Evolutionary conservation across 2,329 filamentous ascomycete species (phyloP), one percentile per base, ranked within the genome.

Genomic region (Fusarium marasasianum): DNA sequence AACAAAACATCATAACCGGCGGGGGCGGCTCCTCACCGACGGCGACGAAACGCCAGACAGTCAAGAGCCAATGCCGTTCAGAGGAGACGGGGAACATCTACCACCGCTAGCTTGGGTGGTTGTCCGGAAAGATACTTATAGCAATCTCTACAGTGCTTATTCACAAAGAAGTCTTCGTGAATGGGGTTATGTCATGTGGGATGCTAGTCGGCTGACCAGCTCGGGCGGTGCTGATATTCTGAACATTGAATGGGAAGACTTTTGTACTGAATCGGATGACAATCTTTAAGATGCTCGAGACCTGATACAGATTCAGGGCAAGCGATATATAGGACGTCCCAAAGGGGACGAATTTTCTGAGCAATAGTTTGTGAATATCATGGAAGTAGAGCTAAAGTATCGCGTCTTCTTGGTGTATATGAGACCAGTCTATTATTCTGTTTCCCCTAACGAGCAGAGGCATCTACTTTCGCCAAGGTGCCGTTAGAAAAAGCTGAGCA

Each of bases 171-270:
- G 13, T 2, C 29, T 69, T 18, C 44, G 43, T 5, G 7, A 31
- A 8, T 60, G 62, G 55, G 55, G 66, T 9, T 66, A 66, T 43
- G 24, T 66, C 7, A 66, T 69, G 56, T 69, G 66, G 55, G 62
- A 66, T 48, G 37, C 50, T 37, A 15, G 22, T 14, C 45, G 45
- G 3, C 24, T 64, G 20, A 37, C 26, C 3, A 29, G 31, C 17
- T 53, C 54, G 6, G 54, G 62, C 17, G 45, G 38, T 43, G 15
- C 44, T 12, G 31, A 20, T 12, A 33, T 35, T 6, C 15, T 59
- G n/a, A 22, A 45, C 2, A 8, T 6, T 15, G 41, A 38, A 17
- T 58, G n/a, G 18, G 35, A 45, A 7, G 8, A 7, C 13, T 24
- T 15, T 6, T 37, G 33, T 15, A 37, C n/a, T 17, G 22, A 33